A percentile compares a stretch with the other conserved stretches of the same genome.
Evolutionary conservation across 2,329 filamentous ascomycete genomes (phyloP).

Genomic region (Aspergillus pseudonomiae): DNA sequence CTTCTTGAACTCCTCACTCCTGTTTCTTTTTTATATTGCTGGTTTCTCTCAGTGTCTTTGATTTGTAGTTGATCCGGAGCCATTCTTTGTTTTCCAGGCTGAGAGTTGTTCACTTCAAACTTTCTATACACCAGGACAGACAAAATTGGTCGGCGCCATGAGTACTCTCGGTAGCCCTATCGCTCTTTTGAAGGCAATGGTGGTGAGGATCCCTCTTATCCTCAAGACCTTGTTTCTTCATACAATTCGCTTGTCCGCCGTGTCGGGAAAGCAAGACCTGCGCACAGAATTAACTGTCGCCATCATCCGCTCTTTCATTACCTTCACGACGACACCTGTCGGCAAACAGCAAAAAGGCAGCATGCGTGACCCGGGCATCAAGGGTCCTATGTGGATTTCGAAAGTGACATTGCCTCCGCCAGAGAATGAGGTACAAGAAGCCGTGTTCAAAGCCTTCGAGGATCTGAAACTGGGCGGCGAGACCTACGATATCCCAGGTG

Average conservation of each 20-base stretch:
- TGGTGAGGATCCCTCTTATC: conserved; percentile 45
- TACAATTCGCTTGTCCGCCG: conserved; percentile 66
- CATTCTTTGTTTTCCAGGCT: background rate
- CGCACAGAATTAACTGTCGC: conserved; percentile 72
- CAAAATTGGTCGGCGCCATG: conserved; percentile 22
- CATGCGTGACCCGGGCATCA: conserved; percentile 67
- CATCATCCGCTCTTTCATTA: conserved; percentile 69
- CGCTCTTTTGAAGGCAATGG: conserved; percentile 40
- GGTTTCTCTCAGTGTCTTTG: too few relatives aligned
- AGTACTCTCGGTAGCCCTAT: conserved; percentile 26
- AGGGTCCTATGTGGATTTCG: conserved; percentile 80
- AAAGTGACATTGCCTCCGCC: conserved; percentile 66
- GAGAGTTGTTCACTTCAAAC: background rate
- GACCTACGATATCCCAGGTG: conserved; percentile 41
- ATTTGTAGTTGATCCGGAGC: background rate
- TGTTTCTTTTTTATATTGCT: background rate
- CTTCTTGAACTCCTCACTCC: background rate
- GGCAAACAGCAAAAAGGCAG: conserved; percentile 66
- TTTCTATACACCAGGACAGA: background rate
- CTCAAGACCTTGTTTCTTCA: conserved; percentile 47
- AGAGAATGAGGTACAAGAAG: conserved; percentile 47
- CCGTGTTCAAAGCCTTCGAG: conserved; percentile 43
- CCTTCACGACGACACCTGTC: conserved; percentile 54
- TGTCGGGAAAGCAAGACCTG: conserved; percentile 76
- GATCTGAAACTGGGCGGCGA: conserved; percentile 42